Conservation (phyloP, 305 asterid species). For the Ajuga reptans region DNA sequence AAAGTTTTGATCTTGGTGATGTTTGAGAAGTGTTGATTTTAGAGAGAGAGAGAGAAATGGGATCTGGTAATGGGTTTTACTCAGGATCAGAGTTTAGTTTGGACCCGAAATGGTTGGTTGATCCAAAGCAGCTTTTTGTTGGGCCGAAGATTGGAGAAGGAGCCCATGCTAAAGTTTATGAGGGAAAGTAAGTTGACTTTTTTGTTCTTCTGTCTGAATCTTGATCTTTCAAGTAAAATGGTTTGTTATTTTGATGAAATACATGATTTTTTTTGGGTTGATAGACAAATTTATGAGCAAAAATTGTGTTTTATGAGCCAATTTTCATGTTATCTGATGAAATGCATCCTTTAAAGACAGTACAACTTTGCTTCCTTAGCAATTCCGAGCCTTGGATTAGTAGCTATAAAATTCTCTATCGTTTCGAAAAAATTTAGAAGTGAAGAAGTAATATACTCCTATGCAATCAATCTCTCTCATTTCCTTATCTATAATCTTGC, state of each 20-base stretch:
- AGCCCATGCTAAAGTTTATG: slow-evolving; percentile 96
- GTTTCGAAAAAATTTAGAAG: too few species aligned
- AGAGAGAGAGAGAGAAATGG: slow-evolving; percentile 23
- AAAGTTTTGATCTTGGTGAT: slow-evolving; percentile 24
- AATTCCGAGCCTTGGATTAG: too few species aligned
- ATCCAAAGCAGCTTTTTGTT: slow-evolving; percentile 84
- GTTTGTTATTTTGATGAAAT: background rate
- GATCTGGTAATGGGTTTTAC: slow-evolving; percentile 52
- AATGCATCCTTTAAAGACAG: too few species aligned
- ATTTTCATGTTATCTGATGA: too few species aligned
- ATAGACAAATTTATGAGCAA: background rate
- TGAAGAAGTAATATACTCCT: too few species aligned
- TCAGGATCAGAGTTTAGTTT: slow-evolving; percentile 56
- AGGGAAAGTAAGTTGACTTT: slow-evolving; percentile 82
- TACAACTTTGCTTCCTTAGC: too few species aligned
- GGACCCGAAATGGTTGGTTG: slow-evolving; percentile 78
- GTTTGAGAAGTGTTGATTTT: background rate
- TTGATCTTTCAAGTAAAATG: slow-evolving; percentile 6
- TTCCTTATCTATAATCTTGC: too few species aligned
- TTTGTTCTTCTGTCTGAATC: slow-evolving; percentile 13
- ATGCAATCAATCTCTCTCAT: too few species aligned
- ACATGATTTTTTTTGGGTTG: too few species aligned
- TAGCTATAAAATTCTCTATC: too few species aligned
- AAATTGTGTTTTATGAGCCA: background rate
- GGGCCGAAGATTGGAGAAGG: slow-evolving; percentile 98